Evolutionary conservation across 257 asterid species (phyloP), one percentile per base, ranked within the genome.

Genomic region (Solanum chiquidenum): DNA sequence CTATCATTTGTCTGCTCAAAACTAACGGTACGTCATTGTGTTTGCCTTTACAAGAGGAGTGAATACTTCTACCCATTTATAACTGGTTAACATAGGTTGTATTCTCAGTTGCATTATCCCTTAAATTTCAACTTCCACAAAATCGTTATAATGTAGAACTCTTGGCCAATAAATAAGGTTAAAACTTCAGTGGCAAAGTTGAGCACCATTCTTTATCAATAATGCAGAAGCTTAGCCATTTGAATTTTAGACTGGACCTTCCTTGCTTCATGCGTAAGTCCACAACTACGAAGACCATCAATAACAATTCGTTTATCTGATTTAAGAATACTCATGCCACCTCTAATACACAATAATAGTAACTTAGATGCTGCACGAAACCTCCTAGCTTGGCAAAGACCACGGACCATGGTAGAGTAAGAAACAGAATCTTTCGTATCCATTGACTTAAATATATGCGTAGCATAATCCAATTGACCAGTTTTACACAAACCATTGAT

Each of bases 1-100:
- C 23, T 69, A 83, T 88, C 73, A 79, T 85, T 84, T 52, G 90
- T 64, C 86, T 91, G 68, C 25, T 31, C 83, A 74, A 74, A 74
- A 37, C 31, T 74, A 27, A 74, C 52, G 5, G 83, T 74, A 27
- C 1, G 5, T 5, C 31, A 74, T 21, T 74, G 52, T 21, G 52
- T 37, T 74, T 21, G 83, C 52, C 52, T 74, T 74, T 74, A 37
- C 83, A 21, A 37, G 83, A 74, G 31, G 83, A 74, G 27, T 35
- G 20, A 37, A 21, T 74, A 37, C 83, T 35, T 37, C 20, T 21
- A 74, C 52, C 49, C 83, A 74, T 2, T 37, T 74, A 74, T 1
- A 74, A 37, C 83, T 74, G 52, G 83, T 74, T 37, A 21, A 74
- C 11, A 21, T 21, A 35, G 83, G 31, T 37, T 74, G 31, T 74